Conservation (phyloP, 768 basidiomycete species). For the Auricularia cornea region DNA sequence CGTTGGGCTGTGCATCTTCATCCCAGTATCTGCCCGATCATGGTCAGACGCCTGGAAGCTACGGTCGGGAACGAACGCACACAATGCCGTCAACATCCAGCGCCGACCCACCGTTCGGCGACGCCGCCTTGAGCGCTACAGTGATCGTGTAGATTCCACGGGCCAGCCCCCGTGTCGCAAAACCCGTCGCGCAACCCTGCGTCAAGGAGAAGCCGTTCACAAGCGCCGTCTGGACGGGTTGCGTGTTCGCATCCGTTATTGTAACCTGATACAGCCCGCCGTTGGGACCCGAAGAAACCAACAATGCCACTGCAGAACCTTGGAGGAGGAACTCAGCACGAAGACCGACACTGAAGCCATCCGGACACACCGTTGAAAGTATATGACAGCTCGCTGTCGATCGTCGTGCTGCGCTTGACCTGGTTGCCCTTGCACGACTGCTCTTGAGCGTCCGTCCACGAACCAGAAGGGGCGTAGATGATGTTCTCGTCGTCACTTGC, state of each 20-base stretch:
- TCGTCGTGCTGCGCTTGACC: not conserved
- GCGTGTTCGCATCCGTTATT: not conserved
- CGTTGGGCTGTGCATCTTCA: too few species aligned
- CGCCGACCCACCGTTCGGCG: not conserved
- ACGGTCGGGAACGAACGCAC: too few species aligned
- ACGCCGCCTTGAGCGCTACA: not conserved
- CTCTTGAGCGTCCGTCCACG: not conserved
- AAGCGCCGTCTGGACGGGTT: not conserved
- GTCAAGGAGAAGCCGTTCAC: not conserved
- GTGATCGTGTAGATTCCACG: not conserved
- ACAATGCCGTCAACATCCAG: too few species aligned
- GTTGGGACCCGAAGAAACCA: not conserved
- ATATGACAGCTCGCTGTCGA: not conserved
- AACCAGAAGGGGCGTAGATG: not conserved
- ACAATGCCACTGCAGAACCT: not conserved
- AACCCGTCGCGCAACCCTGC: not conserved
- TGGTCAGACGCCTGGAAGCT: too few species aligned
- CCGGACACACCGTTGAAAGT: not conserved
- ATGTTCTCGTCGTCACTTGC: not conserved
- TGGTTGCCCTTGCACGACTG: not conserved
- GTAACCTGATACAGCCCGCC: not conserved
- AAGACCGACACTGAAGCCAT: too few species aligned
- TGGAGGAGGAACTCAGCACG: not conserved
- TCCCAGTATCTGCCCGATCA: too few species aligned
- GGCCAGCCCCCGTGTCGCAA: not conserved